phyloP scores from a whole-genome alignment of 306 rosid species.

The Dryas octopetala region DNA sequence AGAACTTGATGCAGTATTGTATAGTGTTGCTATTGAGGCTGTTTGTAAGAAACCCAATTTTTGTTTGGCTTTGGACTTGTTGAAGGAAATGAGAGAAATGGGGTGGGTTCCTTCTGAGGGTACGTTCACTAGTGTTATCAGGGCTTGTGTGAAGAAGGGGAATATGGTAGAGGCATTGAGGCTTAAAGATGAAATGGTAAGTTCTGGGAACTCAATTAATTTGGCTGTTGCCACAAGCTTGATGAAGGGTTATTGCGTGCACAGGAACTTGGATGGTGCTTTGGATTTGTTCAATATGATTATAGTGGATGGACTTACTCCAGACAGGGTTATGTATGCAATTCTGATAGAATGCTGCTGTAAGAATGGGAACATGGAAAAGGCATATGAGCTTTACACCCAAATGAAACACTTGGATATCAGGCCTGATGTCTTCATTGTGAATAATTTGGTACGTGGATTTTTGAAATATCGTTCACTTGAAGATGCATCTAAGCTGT shows the following conservation, averaged over 20 bases:
- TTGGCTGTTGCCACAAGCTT: conserved; percentile 51
- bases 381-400: conserved; percentile 56
- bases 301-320: conserved; percentile 44
- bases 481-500: conserved; percentile 48
- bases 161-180: conserved; percentile 55
- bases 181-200: conserved; percentile 71
- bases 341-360: conserved; percentile 56
- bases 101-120: conserved; percentile 59
- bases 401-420: conserved; percentile 56
- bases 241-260: conserved; percentile 59
- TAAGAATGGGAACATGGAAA: conserved; percentile 55
- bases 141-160: conserved; percentile 64
- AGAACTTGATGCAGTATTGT: conserved; percentile 50
- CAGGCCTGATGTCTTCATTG: conserved; percentile 39
- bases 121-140: conserved; percentile 44
- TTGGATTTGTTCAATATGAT: conserved; percentile 47
- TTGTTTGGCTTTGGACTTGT: conserved; percentile 38
- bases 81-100: conserved; percentile 60
- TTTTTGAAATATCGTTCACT: conserved; percentile 39
- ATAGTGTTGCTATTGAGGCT: conserved; percentile 49
- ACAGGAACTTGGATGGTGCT: conserved; percentile 55
- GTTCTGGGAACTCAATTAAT: conserved; percentile 45
- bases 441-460: conserved; percentile 50
- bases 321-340: conserved; percentile 48
- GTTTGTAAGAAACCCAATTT: conserved; percentile 42